Evolutionary conservation across 192 early-diverging fungal species (phyloP).

Genomic region (Dimargaris verticillata): DNA sequence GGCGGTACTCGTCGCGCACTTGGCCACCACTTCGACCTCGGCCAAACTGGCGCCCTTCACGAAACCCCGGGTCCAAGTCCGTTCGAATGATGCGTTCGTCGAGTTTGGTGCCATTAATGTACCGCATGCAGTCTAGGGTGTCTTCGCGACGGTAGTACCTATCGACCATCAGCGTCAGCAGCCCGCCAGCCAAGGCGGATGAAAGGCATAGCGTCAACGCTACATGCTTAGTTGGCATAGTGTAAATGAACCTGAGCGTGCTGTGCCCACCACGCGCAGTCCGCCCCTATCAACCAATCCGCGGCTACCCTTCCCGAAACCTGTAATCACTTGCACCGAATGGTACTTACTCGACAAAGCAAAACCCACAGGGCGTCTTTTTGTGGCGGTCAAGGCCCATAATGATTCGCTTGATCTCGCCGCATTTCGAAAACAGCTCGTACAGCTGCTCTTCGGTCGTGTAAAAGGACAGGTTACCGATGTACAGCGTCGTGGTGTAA

Average conservation of each 20-base stretch:
- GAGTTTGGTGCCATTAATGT: slow-evolving; percentile 83
- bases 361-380: slow-evolving; percentile 96
- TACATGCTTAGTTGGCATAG: no score
- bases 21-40: slow-evolving; percentile 89
- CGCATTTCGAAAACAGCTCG: slow-evolving; percentile 86
- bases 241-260: no score
- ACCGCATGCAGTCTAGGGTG: slow-evolving; percentile 87
- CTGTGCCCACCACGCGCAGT: no score
- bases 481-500: slow-evolving; percentile 70
- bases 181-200: no score
- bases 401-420: slow-evolving; percentile 97
- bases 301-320: no score
- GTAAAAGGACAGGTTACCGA: slow-evolving; percentile 94
- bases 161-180: not conserved
- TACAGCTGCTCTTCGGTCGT: slow-evolving; percentile 98
- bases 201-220: no score
- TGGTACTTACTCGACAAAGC: slow-evolving; percentile 85
- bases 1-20: slow-evolving; percentile 85
- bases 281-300: no score
- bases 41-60: slow-evolving; percentile 83
- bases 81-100: slow-evolving; percentile 90
- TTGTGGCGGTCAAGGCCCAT: slow-evolving; percentile 90
- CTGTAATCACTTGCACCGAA: no score
- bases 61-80: slow-evolving; percentile 92
- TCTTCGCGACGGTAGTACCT: slow-evolving; percentile 80